Evolutionary conservation across 2,329 filamentous ascomycete genomes (phyloP).

Genomic region (Talaromyces sp.): DNA sequence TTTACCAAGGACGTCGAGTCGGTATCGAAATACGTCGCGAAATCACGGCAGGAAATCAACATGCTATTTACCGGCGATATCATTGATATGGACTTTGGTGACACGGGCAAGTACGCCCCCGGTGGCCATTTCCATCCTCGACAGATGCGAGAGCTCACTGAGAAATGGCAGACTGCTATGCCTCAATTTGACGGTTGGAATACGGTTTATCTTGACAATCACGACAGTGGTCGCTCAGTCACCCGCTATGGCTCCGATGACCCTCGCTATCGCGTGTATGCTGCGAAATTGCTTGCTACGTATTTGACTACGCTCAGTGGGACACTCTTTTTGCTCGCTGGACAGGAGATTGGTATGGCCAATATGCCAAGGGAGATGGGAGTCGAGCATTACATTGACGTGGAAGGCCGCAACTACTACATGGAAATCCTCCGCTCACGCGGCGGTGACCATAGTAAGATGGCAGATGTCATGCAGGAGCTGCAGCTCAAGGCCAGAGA

Average conservation of each 20-base stretch:
- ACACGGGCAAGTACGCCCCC: slow-evolving; percentile 45
- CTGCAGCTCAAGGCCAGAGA: slow-evolving; percentile 40
- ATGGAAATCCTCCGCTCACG: slow-evolving; percentile 4
- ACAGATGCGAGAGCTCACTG: slow-evolving; percentile 41
- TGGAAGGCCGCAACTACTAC: slow-evolving; percentile 13
- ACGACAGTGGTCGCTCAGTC: slow-evolving; percentile 26
- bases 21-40: slow-evolving; percentile 27
- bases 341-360: slow-evolving; percentile 15
- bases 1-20: slow-evolving; percentile 47
- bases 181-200: slow-evolving; percentile 41
- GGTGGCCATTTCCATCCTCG: slow-evolving; percentile 33
- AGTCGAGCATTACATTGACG: slow-evolving; percentile 11
- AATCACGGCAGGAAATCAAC: slow-evolving; percentile 27
- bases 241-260: slow-evolving; percentile 46
- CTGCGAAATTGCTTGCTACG: slow-evolving; percentile 52
- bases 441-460: slow-evolving; percentile 5
- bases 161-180: slow-evolving; percentile 56
- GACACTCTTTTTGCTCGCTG: slow-evolving; percentile 12
- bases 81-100: slow-evolving; percentile 52
- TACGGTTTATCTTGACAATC: slow-evolving; percentile 1
- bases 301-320: slow-evolving; percentile 44
- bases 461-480: slow-evolving; percentile 12
- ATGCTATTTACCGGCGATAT: slow-evolving; percentile 54
- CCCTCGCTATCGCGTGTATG: slow-evolving; percentile 39
- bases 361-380: slow-evolving; percentile 10